Percentiles rank a stretch among this genome's conserved stretches.
phyloP scores from a whole-genome alignment of 352 stramenopile species.

The Globisporangium radiosum region DNA sequence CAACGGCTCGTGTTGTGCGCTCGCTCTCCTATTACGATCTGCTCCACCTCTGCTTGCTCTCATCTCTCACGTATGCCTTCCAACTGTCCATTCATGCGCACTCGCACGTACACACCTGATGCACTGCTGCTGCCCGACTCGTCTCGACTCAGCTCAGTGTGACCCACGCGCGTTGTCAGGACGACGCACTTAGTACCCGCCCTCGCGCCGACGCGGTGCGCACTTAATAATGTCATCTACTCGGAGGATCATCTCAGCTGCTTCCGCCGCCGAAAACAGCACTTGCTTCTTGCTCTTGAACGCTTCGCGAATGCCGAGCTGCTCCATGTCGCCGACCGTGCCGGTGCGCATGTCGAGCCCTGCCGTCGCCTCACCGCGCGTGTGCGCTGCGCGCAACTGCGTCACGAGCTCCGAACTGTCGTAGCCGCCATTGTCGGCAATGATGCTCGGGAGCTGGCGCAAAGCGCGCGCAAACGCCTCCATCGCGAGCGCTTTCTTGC shows the following conservation, averaged over 20 bases:
- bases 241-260: conserved; percentile 99
- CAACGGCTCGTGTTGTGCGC: too few species aligned
- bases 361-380: conserved; percentile 86
- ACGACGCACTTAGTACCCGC: conserved; percentile 23
- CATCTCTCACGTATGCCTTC: too few species aligned
- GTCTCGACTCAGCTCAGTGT: too few species aligned
- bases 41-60: too few species aligned
- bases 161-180: too few species aligned
- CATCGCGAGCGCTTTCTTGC: conserved; percentile 98
- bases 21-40: too few species aligned
- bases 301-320: conserved; percentile 96
- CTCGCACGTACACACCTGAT: too few species aligned
- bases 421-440: conserved; percentile 98
- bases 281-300: conserved; percentile 97
- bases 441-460: conserved; percentile 96
- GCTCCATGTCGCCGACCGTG: conserved; percentile 94
- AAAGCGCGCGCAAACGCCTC: conserved; percentile 95
- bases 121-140: too few species aligned
- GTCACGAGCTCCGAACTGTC: conserved; percentile 98
- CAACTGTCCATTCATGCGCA: too few species aligned
- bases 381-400: conserved; percentile 93
- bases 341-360: conserved; percentile 97
- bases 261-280: conserved; percentile 96
- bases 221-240: conserved; percentile 99
- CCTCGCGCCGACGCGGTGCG: conserved; percentile 76